phyloP scores from a whole-genome alignment of 306 rosid genomes.

The Hippophae gyantsensis region DNA sequence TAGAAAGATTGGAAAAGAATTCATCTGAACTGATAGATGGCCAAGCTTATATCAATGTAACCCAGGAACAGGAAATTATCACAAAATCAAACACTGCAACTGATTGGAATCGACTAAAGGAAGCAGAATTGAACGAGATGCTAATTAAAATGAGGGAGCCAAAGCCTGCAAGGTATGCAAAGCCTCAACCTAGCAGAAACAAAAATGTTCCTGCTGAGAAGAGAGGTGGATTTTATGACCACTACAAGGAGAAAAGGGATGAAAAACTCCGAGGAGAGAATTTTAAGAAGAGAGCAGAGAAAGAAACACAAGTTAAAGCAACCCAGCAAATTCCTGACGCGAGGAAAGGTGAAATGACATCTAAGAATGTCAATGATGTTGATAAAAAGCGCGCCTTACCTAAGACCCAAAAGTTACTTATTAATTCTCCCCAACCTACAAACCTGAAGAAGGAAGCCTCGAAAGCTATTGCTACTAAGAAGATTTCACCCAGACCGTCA shows the following conservation, averaged over 20 bases:
- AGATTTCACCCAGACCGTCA: slow-evolving; percentile 41
- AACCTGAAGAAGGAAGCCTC: slow-evolving; percentile 48
- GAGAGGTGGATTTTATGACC: slow-evolving; percentile 69
- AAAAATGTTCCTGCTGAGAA: slow-evolving; percentile 44
- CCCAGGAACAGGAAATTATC: slow-evolving; percentile 30
- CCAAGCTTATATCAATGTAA: slow-evolving; percentile 30
- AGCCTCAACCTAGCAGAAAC: slow-evolving; percentile 54
- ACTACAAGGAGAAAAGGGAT: slow-evolving; percentile 80
- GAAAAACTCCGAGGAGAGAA: slow-evolving; percentile 65
- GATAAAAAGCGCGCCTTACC: slow-evolving; percentile 30
- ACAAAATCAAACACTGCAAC: slow-evolving; percentile 40
- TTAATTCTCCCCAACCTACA: slow-evolving; percentile 39
- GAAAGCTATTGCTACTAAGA: slow-evolving; percentile 43
- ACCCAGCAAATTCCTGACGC: slow-evolving; percentile 58
- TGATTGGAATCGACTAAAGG: slow-evolving; percentile 74
- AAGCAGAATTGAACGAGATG: slow-evolving; percentile 81
- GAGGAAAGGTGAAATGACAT: slow-evolving; percentile 61
- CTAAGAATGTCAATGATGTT: slow-evolving; percentile 38
- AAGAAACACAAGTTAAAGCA: slow-evolving; percentile 52
- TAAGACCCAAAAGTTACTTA: slow-evolving; percentile 45
- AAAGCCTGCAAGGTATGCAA: slow-evolving; percentile 43
- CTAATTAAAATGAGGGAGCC: slow-evolving; percentile 68
- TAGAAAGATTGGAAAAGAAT: slow-evolving; percentile 34
- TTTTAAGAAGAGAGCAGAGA: slow-evolving; percentile 47
- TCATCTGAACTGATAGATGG: slow-evolving; percentile 31